Base-by-base conservation (phyloP, 495 filamentous ascomycete genomes). In the Neurospora tetraspora region DNA sequence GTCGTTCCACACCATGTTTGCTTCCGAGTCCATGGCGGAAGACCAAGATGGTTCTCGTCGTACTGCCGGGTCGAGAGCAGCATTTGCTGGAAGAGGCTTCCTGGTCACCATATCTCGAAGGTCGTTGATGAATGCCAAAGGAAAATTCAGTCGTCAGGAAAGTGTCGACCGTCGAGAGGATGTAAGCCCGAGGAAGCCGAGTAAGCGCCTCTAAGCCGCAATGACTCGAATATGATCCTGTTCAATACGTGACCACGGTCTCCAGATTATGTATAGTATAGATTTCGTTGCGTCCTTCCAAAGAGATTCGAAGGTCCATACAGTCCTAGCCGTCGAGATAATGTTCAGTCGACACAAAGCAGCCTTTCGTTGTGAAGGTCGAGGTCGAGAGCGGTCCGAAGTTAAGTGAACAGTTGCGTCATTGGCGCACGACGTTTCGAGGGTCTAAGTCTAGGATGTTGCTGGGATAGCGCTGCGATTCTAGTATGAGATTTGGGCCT, bases 41-140 rank as follows among this genome's bases (percentile, higher is more conserved):
- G 82, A 77, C 77, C 79, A 79, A 39, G 79, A 72, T 59, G 80
- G 78, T 70, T 76, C 74, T 72, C 75, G 77, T 39, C 73, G 74
- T 42, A 76, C 69, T 39, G 73, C 73, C 16, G 80, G 75, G 47
- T 80, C 73, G 39, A 76, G 71, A 16, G 80, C 77, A 61, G 80
- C 75, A 71, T 74, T 72, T 37, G 74, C 70, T 36, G 84, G 79
- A 47, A 83, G 71, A 43, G 86, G 83, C 70, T 86, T 86, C 72
- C 81, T 78, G 71, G 74, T 78, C 47, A 83, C 80, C 78, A 82
- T 83, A 8, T 69, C 70, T 65, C 23, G 27, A 65, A 10, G 27
- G 31, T 20, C 43, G 40, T 4, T 34, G 43, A 34, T 61, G 20
- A 69, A 69, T 6, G 16, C 8, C 20, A 23, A 42, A 39, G 18